Percentiles rank a stretch among this genome's conserved stretches.
Conservation (phyloP, 2,329 filamentous ascomycete genomes). For the Madurella mycetomatis region DNA sequence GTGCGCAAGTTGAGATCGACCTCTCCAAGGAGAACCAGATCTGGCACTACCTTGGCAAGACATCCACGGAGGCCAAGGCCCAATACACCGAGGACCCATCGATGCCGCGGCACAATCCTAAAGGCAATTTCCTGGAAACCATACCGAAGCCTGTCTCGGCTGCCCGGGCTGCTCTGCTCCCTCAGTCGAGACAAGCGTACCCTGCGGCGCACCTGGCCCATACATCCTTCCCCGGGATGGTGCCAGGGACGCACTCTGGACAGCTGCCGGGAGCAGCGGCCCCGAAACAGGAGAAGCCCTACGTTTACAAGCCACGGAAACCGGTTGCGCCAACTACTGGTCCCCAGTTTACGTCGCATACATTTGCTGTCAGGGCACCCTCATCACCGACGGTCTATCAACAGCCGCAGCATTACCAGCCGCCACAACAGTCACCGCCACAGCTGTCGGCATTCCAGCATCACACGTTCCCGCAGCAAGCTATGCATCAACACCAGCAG, state of each 20-base stretch:
- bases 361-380: slow-evolving; percentile 31
- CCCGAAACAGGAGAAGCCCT: slow-evolving; percentile 42
- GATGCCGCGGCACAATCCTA: slow-evolving; percentile 57
- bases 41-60: slow-evolving; percentile 83
- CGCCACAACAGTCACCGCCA: slow-evolving; percentile 7
- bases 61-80: slow-evolving; percentile 83
- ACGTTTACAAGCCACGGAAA: slow-evolving; percentile 49
- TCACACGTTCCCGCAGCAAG: slow-evolving; percentile 7
- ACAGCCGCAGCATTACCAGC: slow-evolving; percentile 8
- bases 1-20: slow-evolving; percentile 64
- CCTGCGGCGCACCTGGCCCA: slow-evolving; percentile 19
- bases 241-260: background rate
- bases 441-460: slow-evolving; percentile 1
- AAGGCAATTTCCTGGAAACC: slow-evolving; percentile 69
- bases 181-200: slow-evolving; percentile 19
- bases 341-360: slow-evolving; percentile 32
- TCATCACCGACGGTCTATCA: slow-evolving; percentile 25
- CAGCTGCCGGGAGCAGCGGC: slow-evolving; percentile 6
- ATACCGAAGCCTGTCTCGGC: slow-evolving; percentile 45
- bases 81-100: slow-evolving; percentile 80
- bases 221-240: slow-evolving; percentile 7
- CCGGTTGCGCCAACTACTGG: slow-evolving; percentile 26
- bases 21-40: slow-evolving; percentile 68
- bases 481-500: slow-evolving; percentile 9
- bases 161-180: slow-evolving; percentile 15